These are phyloP conservation scores for Solanum hybrid DNA, from an alignment of 305 asterid species.

Conservation along the genomic window DNA sequence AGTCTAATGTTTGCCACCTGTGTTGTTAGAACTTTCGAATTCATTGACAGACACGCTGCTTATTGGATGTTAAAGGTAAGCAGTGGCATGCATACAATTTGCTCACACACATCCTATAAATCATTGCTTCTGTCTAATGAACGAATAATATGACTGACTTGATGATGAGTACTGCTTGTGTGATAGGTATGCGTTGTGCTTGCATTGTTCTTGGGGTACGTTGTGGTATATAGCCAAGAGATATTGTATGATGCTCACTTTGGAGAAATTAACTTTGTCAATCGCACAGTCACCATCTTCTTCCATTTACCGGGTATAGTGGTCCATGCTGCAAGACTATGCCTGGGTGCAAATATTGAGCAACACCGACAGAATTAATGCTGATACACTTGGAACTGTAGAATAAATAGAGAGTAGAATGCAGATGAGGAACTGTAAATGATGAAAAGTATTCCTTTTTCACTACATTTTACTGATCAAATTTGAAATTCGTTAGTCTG, in stretches of 20 bases:
- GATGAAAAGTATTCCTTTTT: background rate
- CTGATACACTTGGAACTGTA: background rate
- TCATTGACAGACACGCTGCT: background rate
- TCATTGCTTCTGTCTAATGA: background rate
- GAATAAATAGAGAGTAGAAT: background rate
- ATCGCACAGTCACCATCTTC: conserved; percentile 8
- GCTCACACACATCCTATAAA: background rate
- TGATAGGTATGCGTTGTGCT: background rate
- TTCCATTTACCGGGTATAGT: conserved; percentile 5
- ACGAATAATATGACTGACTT: background rate
- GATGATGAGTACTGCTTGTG: background rate
- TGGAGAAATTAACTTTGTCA: conserved; percentile 14
- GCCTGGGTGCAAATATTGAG: background rate
- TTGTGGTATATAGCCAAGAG: conserved; percentile 16
- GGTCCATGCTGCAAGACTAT: background rate
- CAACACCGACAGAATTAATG: background rate
- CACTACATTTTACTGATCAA: background rate
- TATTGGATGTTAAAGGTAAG: background rate
- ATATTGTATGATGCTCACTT: conserved; percentile 7
- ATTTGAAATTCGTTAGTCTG: background rate
- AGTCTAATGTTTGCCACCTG: background rate
- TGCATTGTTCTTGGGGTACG: conserved; percentile 5
- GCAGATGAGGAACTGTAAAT: background rate
- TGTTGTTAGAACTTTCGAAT: background rate
- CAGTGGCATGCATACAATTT: background rate